Conservation (phyloP, 1,284 basidiomycete genomes). For the Fomes fomentarius region DNA sequence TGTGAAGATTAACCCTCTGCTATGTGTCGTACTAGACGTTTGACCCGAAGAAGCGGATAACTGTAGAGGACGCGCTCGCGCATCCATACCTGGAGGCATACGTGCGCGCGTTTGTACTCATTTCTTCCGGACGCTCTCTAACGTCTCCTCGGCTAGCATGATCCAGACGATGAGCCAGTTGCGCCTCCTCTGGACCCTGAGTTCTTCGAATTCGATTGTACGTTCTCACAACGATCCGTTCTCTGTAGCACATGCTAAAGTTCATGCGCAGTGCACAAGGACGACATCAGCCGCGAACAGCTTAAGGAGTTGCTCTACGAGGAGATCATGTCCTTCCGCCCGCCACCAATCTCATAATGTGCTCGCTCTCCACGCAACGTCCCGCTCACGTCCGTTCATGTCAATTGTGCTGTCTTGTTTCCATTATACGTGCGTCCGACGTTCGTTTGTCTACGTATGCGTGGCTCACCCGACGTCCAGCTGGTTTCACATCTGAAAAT, state of each 20-base stretch:
- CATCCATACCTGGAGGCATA: constrained; percentile 94
- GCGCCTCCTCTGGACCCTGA: constrained; percentile 88
- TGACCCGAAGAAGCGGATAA: constrained; percentile 92
- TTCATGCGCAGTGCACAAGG: constrained; percentile 75
- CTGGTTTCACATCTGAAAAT: neutral
- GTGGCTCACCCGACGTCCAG: neutral
- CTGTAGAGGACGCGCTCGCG: constrained; percentile 88
- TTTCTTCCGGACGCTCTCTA: no score
- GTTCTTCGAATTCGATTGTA: constrained; percentile 92
- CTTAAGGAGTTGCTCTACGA: constrained; percentile 71
- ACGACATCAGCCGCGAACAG: constrained; percentile 87
- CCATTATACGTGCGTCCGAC: constrained; percentile 15
- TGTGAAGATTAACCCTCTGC: no score
- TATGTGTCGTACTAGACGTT: constrained; percentile 83
- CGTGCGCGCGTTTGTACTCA: no score
- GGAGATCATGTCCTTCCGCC: constrained; percentile 80
- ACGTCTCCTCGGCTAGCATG: constrained; percentile 54
- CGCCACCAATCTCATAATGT: constrained; percentile 56
- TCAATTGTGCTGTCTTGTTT: constrained; percentile 20
- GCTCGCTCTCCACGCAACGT: neutral
- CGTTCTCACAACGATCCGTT: constrained; percentile 19
- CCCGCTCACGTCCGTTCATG: constrained; percentile 2
- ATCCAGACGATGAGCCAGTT: constrained; percentile 91
- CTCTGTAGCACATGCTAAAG: neutral
- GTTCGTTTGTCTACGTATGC: neutral